Percentiles rank a stretch among this genome's conserved stretches.
These are phyloP conservation scores for Linderniella brevidens DNA, from an alignment of 257 asterid genomes.

Conservation along the genomic window DNA sequence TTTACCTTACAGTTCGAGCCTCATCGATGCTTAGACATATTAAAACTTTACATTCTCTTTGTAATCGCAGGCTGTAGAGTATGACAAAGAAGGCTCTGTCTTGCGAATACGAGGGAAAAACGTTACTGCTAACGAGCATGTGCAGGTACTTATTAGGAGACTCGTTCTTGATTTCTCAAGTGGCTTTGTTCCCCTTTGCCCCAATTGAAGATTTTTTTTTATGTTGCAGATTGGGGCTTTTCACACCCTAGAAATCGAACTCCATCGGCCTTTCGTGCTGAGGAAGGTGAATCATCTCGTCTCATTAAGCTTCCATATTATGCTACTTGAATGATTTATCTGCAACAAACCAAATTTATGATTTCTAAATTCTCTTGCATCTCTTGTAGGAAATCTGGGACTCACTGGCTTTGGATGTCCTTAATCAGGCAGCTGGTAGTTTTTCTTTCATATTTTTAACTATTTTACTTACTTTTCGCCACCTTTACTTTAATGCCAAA, in stretches of 20 bases:
- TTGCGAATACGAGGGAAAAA: conserved; percentile 92
- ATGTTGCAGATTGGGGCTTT: conserved; percentile 78
- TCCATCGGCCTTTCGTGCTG: conserved; percentile 72
- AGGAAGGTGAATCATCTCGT: conserved; percentile 40
- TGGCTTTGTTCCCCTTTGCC: conserved; percentile 8
- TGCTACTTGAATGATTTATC: no score
- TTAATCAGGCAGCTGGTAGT: conserved; percentile 80
- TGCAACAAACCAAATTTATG: no score
- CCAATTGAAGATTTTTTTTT: conserved; percentile 2
- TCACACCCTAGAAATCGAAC: conserved; percentile 94
- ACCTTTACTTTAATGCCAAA: neutral
- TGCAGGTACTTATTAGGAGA: conserved; percentile 41
- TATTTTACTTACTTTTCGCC: no score
- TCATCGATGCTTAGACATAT: neutral
- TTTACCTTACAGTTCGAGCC: neutral
- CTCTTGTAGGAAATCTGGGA: conserved; percentile 65
- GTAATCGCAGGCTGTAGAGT: conserved; percentile 44
- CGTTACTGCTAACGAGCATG: conserved; percentile 80
- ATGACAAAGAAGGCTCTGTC: conserved; percentile 89
- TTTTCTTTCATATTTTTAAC: neutral
- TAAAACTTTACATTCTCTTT: conserved; percentile 7
- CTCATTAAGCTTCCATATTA: no score
- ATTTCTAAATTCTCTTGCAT: no score
- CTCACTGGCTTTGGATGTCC: conserved; percentile 61
- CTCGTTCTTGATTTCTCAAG: conserved; percentile 4